These are phyloP conservation scores for Baeospora myosura DNA, from an alignment of 1,284 basidiomycete genomes.

Conservation along the genomic window DNA sequence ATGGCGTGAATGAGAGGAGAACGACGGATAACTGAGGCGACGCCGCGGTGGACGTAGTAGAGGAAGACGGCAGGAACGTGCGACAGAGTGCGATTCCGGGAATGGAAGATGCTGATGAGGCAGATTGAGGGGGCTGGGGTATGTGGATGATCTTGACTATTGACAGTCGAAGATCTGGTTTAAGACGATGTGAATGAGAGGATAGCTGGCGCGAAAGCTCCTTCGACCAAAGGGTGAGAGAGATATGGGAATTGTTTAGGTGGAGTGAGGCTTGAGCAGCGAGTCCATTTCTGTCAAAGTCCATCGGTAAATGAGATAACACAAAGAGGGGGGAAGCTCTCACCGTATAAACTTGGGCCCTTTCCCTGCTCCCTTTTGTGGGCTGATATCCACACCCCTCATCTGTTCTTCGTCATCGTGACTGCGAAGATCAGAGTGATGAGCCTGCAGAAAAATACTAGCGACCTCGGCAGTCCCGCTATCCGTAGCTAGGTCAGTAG, in stretches of 20 bases:
- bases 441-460: slow-evolving; percentile 32
- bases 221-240: slow-evolving; percentile 34
- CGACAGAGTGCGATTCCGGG: slow-evolving; percentile 20
- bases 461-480: slow-evolving; percentile 32
- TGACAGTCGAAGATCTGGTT: slow-evolving; percentile 20
- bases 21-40: slow-evolving; percentile 10
- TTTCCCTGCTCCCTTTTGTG: slow-evolving; percentile 30
- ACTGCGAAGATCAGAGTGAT: slow-evolving; percentile 20
- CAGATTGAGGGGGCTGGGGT: slow-evolving; percentile 12
- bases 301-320: background rate
- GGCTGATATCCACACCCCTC: slow-evolving; percentile 30
- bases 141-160: slow-evolving; percentile 20
- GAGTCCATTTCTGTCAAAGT: slow-evolving; percentile 28
- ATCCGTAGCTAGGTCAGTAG: slow-evolving; percentile 33
- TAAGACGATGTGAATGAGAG: slow-evolving; percentile 10
- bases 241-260: slow-evolving; percentile 25
- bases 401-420: slow-evolving; percentile 16
- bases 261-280: slow-evolving; percentile 31
- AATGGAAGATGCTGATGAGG: slow-evolving; percentile 6
- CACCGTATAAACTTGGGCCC: slow-evolving; percentile 17
- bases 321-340: slow-evolving; percentile 3
- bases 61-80: background rate
- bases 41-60: slow-evolving; percentile 4
- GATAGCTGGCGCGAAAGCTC: slow-evolving; percentile 22
- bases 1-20: slow-evolving; percentile 20